Base-by-base conservation (phyloP, 2,329 filamentous ascomycete genomes). In the Fusarium sp. region DNA sequence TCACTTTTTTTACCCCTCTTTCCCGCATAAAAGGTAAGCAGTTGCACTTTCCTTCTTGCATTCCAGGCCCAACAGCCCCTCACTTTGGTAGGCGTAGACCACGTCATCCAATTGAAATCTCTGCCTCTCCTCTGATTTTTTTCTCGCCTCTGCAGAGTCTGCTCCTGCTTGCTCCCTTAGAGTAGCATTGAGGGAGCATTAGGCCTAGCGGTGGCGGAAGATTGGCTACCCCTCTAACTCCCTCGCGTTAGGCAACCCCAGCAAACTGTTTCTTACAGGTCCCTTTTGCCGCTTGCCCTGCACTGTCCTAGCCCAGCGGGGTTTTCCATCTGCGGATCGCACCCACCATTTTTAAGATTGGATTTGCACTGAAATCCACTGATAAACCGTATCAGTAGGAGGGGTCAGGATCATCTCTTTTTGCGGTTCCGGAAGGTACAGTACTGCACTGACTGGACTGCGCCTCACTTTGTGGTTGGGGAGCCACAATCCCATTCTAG, bases 21-120 rank as follows among this genome's bases (percentile, higher is more conserved):
- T 42, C 8, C 8, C n/a, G 49, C 49, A 42, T 25, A 18, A 25
- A 40, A 18, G 30, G 29, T 32, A 16, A 51, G 47, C 47, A 25
- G 16, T n/a, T 29, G 32, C 16, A 51, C 30, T 38, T 51, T 38
- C 29, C 49, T 38, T 51, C 34, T 34, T 51, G 27, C 46, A 50
- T 50, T 51, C 49, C 49, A 44, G 27, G 11, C 25, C 18, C 8
- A 29, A n/a, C 25, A 24, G 47, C 47, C 47, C 47, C 49, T 38
- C 49, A 24, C 22, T 25, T 34, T 18, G 16, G 34, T 38, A 11
- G 34, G 18, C 34, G 34, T 2, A 34, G 47, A 42, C 34, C 50
- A 40, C 50, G 50, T 53, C 50, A 53, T 53, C 50, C 50, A 53
- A 53, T 53, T 44, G 50, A 53, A 43, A 53, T 53, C 30, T 53